These are phyloP conservation scores for Alternaria triticimaculans DNA, from an alignment of 2,329 filamentous ascomycete genomes.

Conservation along the genomic window DNA sequence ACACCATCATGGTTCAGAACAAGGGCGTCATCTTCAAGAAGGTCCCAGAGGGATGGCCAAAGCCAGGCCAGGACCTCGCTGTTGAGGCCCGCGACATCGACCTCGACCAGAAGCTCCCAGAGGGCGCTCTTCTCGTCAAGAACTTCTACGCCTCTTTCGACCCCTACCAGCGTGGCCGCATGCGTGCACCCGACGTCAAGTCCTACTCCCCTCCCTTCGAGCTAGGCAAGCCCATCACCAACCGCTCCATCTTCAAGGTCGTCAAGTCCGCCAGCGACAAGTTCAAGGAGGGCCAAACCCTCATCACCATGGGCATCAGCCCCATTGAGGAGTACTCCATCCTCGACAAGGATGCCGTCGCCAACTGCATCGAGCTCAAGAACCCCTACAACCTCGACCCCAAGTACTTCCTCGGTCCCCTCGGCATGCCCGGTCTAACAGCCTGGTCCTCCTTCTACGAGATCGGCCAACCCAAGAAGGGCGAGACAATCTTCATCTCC, in stretches of 20 bases:
- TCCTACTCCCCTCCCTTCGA: conserved; percentile 72
- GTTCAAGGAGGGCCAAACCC: conserved; percentile 72
- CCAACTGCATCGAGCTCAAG: conserved; percentile 62
- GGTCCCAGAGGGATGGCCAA: conserved; percentile 69
- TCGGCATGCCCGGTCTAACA: conserved; percentile 81
- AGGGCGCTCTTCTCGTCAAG: conserved; percentile 72
- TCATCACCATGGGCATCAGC: conserved; percentile 59
- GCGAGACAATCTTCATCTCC: conserved; percentile 82
- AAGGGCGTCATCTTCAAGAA: conserved; percentile 78
- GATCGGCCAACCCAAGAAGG: conserved; percentile 76
- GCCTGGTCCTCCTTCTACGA: conserved; percentile 77
- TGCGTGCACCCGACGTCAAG: conserved; percentile 69
- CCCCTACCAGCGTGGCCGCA: conserved; percentile 82
- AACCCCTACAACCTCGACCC: conserved; percentile 73
- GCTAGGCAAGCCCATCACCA: conserved; percentile 69
- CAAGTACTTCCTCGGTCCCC: conserved; percentile 73
- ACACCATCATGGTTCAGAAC: conserved; percentile 65
- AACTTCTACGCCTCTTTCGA: conserved; percentile 79
- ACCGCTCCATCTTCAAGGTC: conserved; percentile 70
- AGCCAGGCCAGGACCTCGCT: conserved; percentile 72
- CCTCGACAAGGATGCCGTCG: conserved; percentile 57
- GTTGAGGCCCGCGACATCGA: conserved; percentile 75
- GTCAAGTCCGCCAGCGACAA: conserved; percentile 70
- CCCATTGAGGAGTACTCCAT: conserved; percentile 73
- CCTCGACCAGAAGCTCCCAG: conserved; percentile 61